These are phyloP conservation scores for Orbilia brochopaga DNA, from an alignment of 2,329 filamentous ascomycete genomes.

Conservation along the genomic window DNA sequence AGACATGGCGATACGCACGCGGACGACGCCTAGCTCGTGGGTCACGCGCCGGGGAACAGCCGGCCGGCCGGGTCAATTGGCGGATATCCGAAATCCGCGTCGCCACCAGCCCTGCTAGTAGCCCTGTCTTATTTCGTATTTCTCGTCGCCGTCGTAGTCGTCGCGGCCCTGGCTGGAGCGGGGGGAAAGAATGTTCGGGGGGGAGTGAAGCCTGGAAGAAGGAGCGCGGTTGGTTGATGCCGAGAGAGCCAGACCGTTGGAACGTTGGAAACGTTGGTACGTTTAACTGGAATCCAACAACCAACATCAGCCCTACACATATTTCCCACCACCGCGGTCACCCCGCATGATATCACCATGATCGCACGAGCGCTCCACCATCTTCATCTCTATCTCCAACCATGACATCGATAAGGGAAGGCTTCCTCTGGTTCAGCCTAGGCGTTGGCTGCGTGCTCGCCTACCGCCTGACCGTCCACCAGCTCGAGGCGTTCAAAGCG, in stretches of 20 bases:
- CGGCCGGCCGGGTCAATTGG: not conserved
- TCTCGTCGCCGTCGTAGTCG: too few relatives aligned
- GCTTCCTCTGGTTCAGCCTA: slow-evolving; percentile 35
- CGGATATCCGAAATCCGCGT: not conserved
- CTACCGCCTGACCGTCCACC: slow-evolving; percentile 40
- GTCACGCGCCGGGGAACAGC: slow-evolving; percentile 20
- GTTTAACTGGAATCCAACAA: not conserved
- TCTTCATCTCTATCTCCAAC: not conserved
- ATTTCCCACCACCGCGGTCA: slow-evolving; percentile 12
- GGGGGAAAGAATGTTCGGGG: not conserved
- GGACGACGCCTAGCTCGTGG: not conserved
- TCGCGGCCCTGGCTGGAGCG: too few relatives aligned
- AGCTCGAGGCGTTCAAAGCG: slow-evolving; percentile 41
- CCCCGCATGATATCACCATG: slow-evolving; percentile 3
- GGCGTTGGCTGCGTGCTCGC: slow-evolving; percentile 38
- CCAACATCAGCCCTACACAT: not conserved
- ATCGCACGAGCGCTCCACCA: not conserved
- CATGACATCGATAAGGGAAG: slow-evolving; percentile 19
- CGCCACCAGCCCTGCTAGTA: too few relatives aligned
- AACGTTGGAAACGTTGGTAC: not conserved
- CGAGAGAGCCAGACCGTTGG: not conserved
- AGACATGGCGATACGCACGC: slow-evolving; percentile 20
- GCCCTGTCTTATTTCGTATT: too few relatives aligned
- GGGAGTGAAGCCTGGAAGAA: too few relatives aligned
- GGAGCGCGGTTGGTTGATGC: too few relatives aligned